Conservation (phyloP, 192 early-diverging fungal species). For the Linnemannia exigua region DNA sequence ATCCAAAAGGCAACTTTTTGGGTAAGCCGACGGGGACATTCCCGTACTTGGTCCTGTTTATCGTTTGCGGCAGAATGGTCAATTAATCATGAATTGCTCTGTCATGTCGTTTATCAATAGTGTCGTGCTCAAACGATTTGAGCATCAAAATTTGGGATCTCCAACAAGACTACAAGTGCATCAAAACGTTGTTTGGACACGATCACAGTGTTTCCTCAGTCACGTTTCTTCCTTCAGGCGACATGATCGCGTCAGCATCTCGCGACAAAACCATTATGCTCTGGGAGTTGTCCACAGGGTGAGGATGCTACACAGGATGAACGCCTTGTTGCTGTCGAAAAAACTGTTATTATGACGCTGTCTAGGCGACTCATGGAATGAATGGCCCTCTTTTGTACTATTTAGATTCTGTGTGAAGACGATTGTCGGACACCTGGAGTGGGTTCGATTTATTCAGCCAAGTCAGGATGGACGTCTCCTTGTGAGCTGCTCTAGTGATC, state of each 20-base stretch:
- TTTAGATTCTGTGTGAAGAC: conserved; percentile 87
- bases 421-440: conserved; percentile 85
- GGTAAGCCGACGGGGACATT: conserved; percentile 62
- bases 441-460: conserved; percentile 85
- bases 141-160: conserved; percentile 94
- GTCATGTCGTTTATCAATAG: conserved; percentile 50
- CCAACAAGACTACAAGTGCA: conserved; percentile 83
- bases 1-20: conserved; percentile 83
- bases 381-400: not conserved
- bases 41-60: not conserved
- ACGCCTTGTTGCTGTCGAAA: not conserved
- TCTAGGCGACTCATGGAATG: not conserved
- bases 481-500: conserved; percentile 88
- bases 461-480: conserved; percentile 80
- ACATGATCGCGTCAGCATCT: conserved; percentile 88
- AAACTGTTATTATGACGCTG: not conserved
- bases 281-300: conserved; percentile 91
- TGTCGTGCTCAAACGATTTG: conserved; percentile 93
- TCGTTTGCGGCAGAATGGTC: not conserved
- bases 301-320: not conserved
- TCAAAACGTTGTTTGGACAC: conserved; percentile 90
- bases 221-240: conserved; percentile 78
- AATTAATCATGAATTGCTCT: not conserved
- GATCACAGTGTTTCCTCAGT: conserved; percentile 94
- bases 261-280: conserved; percentile 93